Evolutionary conservation across 495 filamentous ascomycete genomes (phyloP).

Genomic region (Neurospora hispaniola): DNA sequence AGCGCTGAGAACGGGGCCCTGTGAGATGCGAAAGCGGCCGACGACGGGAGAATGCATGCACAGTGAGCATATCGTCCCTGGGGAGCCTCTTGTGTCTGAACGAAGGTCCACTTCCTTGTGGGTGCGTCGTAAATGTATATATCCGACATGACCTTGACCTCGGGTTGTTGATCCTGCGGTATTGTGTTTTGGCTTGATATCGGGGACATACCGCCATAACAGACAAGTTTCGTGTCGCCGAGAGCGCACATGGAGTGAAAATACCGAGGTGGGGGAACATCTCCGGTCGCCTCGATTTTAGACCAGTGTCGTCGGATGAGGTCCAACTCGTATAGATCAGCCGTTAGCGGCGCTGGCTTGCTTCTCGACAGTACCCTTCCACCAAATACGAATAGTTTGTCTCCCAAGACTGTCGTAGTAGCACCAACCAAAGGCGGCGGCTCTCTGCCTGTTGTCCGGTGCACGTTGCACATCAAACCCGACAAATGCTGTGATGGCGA

Average conservation of each 20-base stretch:
- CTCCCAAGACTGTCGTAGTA: constrained; percentile 86
- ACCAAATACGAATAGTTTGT: constrained; percentile 93
- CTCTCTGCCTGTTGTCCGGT: constrained; percentile 79
- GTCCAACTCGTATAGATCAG: constrained; percentile 87
- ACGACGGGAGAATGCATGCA: constrained; percentile 82
- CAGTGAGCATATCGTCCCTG: constrained; percentile 96
- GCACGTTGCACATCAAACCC: constrained; percentile 87
- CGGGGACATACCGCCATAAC: constrained; percentile 97
- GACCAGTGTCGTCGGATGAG: constrained; percentile 86
- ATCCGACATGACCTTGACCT: constrained; percentile 95
- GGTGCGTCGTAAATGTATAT: constrained; percentile 93
- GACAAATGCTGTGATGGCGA: constrained; percentile 54
- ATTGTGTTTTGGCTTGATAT: constrained; percentile 41
- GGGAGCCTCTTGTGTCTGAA: constrained; percentile 69
- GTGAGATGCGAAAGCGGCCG: constrained; percentile 72
- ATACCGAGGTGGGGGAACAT: constrained; percentile 82
- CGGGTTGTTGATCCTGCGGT: constrained; percentile 61
- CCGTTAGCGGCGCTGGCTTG: constrained; percentile 66
- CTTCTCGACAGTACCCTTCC: constrained; percentile 77
- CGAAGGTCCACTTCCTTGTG: constrained; percentile 72
- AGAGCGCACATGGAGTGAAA: constrained; percentile 92
- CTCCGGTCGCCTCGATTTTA: constrained; percentile 72
- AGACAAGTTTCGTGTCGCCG: constrained; percentile 91
- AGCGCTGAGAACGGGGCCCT: constrained; percentile 76
- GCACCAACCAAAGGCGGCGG: constrained; percentile 87